Base-by-base conservation (phyloP, 495 filamentous ascomycete species). In the Penicillium maclennaniae region DNA sequence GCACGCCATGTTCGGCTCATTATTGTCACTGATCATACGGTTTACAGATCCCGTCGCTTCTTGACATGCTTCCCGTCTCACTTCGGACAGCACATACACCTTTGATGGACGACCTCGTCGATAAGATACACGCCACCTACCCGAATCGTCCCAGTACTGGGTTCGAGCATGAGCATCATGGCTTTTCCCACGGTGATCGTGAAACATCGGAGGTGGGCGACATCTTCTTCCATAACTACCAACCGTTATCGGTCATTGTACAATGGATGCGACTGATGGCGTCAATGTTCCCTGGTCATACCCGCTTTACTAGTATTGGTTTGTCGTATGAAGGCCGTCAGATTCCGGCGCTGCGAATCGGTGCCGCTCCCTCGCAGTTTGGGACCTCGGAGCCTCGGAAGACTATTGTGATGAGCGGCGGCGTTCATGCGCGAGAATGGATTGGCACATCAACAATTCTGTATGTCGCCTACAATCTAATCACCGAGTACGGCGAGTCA, bases 371-470 rank as follows among this genome's bases (percentile, higher is more conserved):
- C 6, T 73, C 71, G 47, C 63, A 78, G 15, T 47, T 69, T 10
- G 60, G 75, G 6, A 52, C 74, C 1, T 60, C 68, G 0, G 52
- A 53, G 4, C 79, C 78, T 0, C 79, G 87, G 21, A 89, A 91
- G 64, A 92, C 88, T 2, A 84, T 98, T 47, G 75, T 97, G 38
- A 75, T 98, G 10, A 81, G 84, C 0, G 93, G 91, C 27, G 93
- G 92, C 20, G 80, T 85, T 44, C 93, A 98, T 67, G 92, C 91
- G 3, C 81, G 93, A 8, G 93, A 98, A 74, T 98, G 93, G 93
- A 93, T 98, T 55, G 90, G 89, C 43, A 92, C 88, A 1, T 92
- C 85, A 60, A 92, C 91, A 0, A 90, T 95, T n/a, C 91, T 80
- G 45, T 97, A 95, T 62, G 70, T 95, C 12, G 88, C 92, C 8